Percentiles rank a stretch among this genome's conserved stretches.
Evolutionary conservation across 495 filamentous ascomycete species (phyloP).

Genomic region (Hypoxylon perforatum): DNA sequence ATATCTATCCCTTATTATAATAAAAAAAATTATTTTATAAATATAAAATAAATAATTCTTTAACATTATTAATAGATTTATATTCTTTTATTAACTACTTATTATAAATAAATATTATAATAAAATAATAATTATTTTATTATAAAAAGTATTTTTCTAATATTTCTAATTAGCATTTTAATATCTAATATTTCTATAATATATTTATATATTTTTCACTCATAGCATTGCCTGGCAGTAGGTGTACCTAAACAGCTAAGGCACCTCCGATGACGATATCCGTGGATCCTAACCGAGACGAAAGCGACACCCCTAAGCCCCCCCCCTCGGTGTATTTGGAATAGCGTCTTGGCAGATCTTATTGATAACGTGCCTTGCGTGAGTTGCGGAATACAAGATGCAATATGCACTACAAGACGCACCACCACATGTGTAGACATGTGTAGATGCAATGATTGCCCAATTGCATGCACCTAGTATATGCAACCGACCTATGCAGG

Average conservation of each 20-base stretch:
- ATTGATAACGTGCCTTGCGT: constrained; percentile 26
- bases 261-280: constrained; percentile 23
- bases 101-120: background rate
- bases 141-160: background rate
- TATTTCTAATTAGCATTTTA: background rate
- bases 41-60: background rate
- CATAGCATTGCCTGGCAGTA: too few relatives aligned
- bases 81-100: background rate
- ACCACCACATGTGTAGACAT: too few relatives aligned
- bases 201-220: background rate
- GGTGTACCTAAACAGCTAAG: background rate
- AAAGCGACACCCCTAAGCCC: constrained; percentile 4
- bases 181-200: background rate
- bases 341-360: constrained; percentile 40
- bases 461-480: too few relatives aligned
- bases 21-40: background rate
- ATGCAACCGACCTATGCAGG: too few relatives aligned
- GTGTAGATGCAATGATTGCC: too few relatives aligned
- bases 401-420: background rate
- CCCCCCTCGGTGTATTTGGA: constrained; percentile 15
- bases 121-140: background rate
- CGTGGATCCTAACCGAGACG: background rate
- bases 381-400: constrained; percentile 2
- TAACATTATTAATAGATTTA: background rate
- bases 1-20: background rate